These are phyloP conservation scores for Ophiognomonia clavigignenti-juglandacearum DNA, from an alignment of 2,329 filamentous ascomycete species.

Conservation along the genomic window DNA sequence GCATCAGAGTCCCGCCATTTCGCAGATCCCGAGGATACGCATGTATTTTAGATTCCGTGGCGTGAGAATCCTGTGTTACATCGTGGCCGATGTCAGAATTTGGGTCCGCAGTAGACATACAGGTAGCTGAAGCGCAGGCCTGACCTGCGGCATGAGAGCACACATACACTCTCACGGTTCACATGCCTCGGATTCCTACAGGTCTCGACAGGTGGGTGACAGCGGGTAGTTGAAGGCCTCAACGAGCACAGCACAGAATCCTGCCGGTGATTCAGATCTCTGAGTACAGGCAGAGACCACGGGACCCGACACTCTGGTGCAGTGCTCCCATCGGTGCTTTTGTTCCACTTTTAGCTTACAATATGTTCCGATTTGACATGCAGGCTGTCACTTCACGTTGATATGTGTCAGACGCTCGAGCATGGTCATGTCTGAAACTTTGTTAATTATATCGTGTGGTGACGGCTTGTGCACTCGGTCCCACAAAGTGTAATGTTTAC, in stretches of 20 bases:
- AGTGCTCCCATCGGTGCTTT: neutral
- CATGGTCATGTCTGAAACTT: too few relatives aligned
- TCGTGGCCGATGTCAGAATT: neutral
- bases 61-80: neutral
- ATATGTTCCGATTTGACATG: neutral
- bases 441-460: too few relatives aligned
- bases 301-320: conserved; percentile 11
- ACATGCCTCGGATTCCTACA: conserved; percentile 7
- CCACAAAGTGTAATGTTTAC: too few relatives aligned
- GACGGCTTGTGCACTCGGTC: too few relatives aligned
- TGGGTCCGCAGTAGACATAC: neutral
- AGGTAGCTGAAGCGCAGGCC: neutral
- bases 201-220: conserved; percentile 4
- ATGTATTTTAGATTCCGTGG: too few relatives aligned
- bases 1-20: too few relatives aligned
- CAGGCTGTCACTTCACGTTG: too few relatives aligned
- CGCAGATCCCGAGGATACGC: too few relatives aligned
- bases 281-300: neutral
- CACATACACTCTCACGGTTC: neutral
- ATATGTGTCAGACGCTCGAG: too few relatives aligned
- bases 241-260: neutral
- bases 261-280: neutral
- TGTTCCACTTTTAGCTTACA: neutral
- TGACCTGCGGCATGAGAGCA: neutral
- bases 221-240: conserved; percentile 3